Conservation (phyloP, 1,284 basidiomycete genomes). For the Moniliophthora roreri region DNA sequence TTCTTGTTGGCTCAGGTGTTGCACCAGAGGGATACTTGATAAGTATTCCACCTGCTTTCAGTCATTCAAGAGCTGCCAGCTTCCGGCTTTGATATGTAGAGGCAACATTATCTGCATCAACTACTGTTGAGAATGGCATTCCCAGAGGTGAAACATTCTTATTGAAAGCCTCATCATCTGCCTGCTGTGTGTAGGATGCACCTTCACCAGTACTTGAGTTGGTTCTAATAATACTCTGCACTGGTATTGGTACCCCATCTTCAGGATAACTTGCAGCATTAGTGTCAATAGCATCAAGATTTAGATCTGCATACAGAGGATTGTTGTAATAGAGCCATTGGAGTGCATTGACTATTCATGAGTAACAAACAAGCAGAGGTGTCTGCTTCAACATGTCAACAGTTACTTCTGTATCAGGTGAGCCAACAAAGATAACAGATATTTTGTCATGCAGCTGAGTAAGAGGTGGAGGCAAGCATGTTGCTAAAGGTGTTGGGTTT, state of each 20-base stretch:
- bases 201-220: background rate
- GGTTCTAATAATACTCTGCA: background rate
- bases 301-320: constrained; percentile 2
- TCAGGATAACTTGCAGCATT: background rate
- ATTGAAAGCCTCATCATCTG: background rate
- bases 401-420: background rate
- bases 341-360: background rate
- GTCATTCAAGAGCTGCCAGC: background rate
- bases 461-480: constrained; percentile 6
- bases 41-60: background rate
- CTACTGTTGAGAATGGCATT: background rate
- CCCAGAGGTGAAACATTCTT: background rate
- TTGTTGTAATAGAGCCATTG: constrained; percentile 2
- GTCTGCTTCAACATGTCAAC: background rate
- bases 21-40: background rate
- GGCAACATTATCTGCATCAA: background rate
- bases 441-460: background rate
- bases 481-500: constrained; percentile 4
- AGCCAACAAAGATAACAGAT: constrained; percentile 4
- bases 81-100: constrained; percentile 3
- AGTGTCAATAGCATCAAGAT: background rate
- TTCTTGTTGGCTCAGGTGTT: background rate
- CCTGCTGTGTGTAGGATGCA: background rate
- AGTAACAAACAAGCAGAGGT: background rate
- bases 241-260: background rate